These are phyloP conservation scores for Paraphoma chrysanthemicola DNA, from an alignment of 2,329 filamentous ascomycete species.

Conservation along the genomic window DNA sequence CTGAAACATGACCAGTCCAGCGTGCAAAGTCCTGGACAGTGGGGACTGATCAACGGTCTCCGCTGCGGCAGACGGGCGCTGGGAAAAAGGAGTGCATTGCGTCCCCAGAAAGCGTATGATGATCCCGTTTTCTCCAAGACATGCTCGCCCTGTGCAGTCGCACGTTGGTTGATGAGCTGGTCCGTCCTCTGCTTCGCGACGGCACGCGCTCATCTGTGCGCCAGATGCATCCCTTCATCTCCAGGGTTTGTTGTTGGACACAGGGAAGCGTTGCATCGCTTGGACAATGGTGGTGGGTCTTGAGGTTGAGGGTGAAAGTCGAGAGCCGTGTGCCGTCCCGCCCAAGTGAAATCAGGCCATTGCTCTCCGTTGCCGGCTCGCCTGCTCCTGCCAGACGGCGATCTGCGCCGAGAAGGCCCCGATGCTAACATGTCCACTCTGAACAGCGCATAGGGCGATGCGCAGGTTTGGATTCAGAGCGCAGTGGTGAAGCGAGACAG, in stretches of 20 bases:
- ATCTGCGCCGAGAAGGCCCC: slow-evolving; percentile 7
- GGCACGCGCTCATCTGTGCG: neutral
- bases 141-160: neutral
- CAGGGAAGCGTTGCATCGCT: neutral
- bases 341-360: slow-evolving; percentile 6
- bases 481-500: neutral
- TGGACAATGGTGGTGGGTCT: slow-evolving; percentile 3
- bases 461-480: neutral
- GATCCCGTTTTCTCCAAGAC: slow-evolving; percentile 1
- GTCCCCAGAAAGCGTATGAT: neutral
- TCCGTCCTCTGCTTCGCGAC: slow-evolving; percentile 1
- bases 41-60: slow-evolving; percentile 18
- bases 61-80: slow-evolving; percentile 5
- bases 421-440: slow-evolving; percentile 2
- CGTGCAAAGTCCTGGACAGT: slow-evolving; percentile 11
- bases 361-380: slow-evolving; percentile 4
- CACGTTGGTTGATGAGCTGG: neutral
- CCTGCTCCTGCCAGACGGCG: neutral
- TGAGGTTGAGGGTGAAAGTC: slow-evolving; percentile 5
- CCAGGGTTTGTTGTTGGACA: neutral
- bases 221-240: neutral
- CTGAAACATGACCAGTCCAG: slow-evolving; percentile 38
- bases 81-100: slow-evolving; percentile 12
- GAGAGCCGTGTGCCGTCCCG: slow-evolving; percentile 11
- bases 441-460: neutral